These are phyloP conservation scores for Fusarium musae DNA, from an alignment of 2,329 filamentous ascomycete genomes.

Conservation along the genomic window DNA sequence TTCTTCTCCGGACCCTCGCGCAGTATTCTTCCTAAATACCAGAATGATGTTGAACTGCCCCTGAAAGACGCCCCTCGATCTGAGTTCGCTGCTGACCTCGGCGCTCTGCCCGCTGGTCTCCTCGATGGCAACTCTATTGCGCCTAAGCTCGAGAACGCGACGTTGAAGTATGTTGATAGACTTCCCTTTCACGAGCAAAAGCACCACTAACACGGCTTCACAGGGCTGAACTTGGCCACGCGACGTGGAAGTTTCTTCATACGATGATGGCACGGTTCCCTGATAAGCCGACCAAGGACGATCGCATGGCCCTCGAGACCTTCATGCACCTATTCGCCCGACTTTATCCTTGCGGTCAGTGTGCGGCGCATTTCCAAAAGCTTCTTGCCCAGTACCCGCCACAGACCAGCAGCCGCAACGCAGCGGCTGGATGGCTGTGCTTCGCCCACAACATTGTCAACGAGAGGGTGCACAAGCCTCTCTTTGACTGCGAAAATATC, in stretches of 20 bases:
- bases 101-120: constrained; percentile 58
- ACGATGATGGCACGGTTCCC: constrained; percentile 78
- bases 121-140: constrained; percentile 78
- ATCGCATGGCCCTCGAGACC: constrained; percentile 70
- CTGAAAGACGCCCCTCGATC: constrained; percentile 43
- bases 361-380: constrained; percentile 73
- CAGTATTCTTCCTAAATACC: constrained; percentile 33
- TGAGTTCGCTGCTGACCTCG: constrained; percentile 54
- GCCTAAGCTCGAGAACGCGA: constrained; percentile 84
- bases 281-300: constrained; percentile 70
- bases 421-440: constrained; percentile 75
- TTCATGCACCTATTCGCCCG: constrained; percentile 74
- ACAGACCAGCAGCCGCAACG: constrained; percentile 71
- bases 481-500: constrained; percentile 74
- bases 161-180: constrained; percentile 70
- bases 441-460: constrained; percentile 76
- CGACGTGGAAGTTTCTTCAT: constrained; percentile 76
- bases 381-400: constrained; percentile 71
- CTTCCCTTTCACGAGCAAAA: not conserved
- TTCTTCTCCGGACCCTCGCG: constrained; percentile 62
- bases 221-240: constrained; percentile 73
- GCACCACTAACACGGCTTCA: constrained; percentile 11
- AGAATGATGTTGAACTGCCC: constrained; percentile 37
- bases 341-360: constrained; percentile 78
- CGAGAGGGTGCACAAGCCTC: constrained; percentile 67